Conservation (phyloP, 371 early-diverging fungal genomes). For the Mortierella sp. region DNA sequence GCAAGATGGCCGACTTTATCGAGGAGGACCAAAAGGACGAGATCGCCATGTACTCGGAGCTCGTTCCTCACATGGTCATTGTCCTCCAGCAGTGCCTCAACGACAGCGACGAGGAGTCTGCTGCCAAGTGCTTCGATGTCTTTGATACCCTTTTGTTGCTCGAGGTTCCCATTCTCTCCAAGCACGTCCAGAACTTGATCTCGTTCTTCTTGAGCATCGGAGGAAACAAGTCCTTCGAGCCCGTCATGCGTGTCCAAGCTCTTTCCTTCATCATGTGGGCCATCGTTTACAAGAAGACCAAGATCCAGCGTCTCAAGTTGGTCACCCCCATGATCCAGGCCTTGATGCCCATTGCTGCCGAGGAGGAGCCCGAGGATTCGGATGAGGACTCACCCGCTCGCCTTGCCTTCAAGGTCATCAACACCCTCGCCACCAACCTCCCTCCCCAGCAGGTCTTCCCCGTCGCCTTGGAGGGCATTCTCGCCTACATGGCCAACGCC, state of each 20-base stretch:
- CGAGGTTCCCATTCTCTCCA: constrained; percentile 84
- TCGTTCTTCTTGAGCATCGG: constrained; percentile 82
- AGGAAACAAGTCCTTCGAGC: constrained; percentile 72
- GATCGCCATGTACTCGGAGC: constrained; percentile 77
- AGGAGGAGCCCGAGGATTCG: constrained; percentile 85
- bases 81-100: constrained; percentile 82
- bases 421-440: constrained; percentile 81
- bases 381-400: constrained; percentile 88
- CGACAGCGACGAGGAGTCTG: constrained; percentile 78
- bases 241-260: constrained; percentile 83
- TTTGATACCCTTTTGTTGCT: constrained; percentile 83
- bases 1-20: constrained; percentile 87
- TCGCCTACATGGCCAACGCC: constrained; percentile 80
- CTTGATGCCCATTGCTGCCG: constrained; percentile 83
- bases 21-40: constrained; percentile 77
- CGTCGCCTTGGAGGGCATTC: constrained; percentile 75
- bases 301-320: constrained; percentile 84
- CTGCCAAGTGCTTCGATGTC: constrained; percentile 83
- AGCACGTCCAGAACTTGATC: constrained; percentile 83
- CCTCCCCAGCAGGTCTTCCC: constrained; percentile 93
- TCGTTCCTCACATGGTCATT: constrained; percentile 86
- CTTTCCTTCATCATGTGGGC: constrained; percentile 89
- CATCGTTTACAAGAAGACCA: constrained; percentile 81
- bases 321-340: constrained; percentile 80
- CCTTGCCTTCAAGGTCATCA: constrained; percentile 77